Base-by-base conservation (phyloP, 2,329 filamentous ascomycete genomes). In the Dactylellina parvicollis region DNA sequence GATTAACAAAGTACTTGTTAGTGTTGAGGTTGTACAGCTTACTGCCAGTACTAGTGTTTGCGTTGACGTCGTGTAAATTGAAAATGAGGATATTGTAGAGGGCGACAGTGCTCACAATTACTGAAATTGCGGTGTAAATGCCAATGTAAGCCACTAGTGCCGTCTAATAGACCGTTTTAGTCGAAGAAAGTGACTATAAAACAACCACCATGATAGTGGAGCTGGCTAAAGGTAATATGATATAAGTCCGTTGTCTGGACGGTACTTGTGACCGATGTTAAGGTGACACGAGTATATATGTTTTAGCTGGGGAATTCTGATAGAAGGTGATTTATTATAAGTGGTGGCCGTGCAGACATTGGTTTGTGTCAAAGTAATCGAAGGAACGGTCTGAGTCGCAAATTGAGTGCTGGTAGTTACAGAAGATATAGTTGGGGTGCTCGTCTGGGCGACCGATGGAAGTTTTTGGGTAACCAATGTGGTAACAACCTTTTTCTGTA, bases 361-460 rank as follows among this genome's bases (percentile, higher is more conserved):
- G 4, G 24, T 32, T 20, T 54, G 8, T 36, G 49, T 54, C 26
- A 54, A 36, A 18, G 49, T 54, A 34, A 54, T 54, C n/a, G 49
- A 54, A 16, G 49, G 24, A 4, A 36, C n/a, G 4, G 49, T 54
- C 18, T 36, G 28, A 4, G 49, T 54, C 10, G 28, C n/a, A n/a
- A 8, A 54, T 12, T 32, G 49, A 9, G 9, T 54, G 24, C 4
- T 24, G 10, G 18, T 26, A n/a, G 28, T 34, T 4, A 10, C 34
- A 4, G n/a, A 7, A 36, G 49, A 36, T 9, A 32, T 26, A 3
- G 28, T 32, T 12, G 49, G 9, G 5, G 10, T 4, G 14, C 5
- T 54, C 4, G n/a, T 32, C 8, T 20, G 10, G 24, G 28, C 34
- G 7, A 26, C 14, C n/a, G 49, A 54, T 7, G 49, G 49, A 9